Base-by-base conservation (phyloP, 2,329 filamentous ascomycete species). In the Purpureocillium lavendulum region DNA sequence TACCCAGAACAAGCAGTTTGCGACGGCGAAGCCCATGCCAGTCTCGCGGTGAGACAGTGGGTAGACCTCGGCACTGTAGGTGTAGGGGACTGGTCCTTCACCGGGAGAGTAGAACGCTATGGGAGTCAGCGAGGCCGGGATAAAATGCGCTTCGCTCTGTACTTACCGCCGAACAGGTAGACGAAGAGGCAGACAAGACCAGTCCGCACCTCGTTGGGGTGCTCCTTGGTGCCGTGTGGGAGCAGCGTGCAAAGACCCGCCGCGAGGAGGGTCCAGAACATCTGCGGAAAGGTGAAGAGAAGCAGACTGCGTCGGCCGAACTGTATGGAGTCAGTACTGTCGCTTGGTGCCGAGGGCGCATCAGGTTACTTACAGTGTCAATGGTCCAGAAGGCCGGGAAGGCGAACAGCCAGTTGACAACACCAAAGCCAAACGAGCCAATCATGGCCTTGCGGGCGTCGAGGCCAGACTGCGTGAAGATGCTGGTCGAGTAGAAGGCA, bases 401-500 rank as follows among this genome's bases (percentile, higher is more conserved):
- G n/a, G 79, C 76, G 44, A 82, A 82, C 14, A 81, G 39, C 55
- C 81, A 82, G 49, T 81, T 81, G 46, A 81, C 66, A 15, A 80
- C 54, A 31, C 69, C 68, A 37, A 67, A 70, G 8, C 69, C 68
- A 33, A 70, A 65, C 0, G 67, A 70, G 1, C 65, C 65, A 9
- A 70, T 55, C 30, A 69, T 61, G 7, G 82, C 76, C 26, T 70
- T 62, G 47, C 72, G 74, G 3, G 69, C 60, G 31, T 45, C 56
- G 37, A 77, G 73, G 13, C 77, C 77, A 6, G 80, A 73, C 2
- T 81, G 58, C 31, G 59, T 51, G 56, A 79, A 79, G 35, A 79
- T 66, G 8, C 77, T 80, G 1, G 76, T 80, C 1, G 75, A 81
- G 60, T 87, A 87, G 58, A 87, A 87, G 1, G 81, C 78, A 43